Percentiles rank a stretch among this genome's conserved stretches.
phyloP scores from a whole-genome alignment of 192 early-diverging fungal species.

The Dimargaris cristalligena region DNA sequence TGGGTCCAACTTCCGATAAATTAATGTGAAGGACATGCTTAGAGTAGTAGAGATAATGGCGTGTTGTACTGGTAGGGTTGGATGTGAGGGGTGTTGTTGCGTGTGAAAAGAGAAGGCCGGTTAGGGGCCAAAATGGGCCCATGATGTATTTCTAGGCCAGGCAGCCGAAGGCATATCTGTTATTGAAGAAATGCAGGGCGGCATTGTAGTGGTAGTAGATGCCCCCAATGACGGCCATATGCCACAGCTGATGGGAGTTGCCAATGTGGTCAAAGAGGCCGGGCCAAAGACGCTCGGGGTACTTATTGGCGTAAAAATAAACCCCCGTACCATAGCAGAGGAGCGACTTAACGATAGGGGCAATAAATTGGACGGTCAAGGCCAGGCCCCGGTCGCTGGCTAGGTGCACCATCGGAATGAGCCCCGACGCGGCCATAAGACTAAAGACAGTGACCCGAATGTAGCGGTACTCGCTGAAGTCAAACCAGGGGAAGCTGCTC shows the following conservation, averaged over 20 bases:
- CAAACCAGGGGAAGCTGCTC: conserved; percentile 37
- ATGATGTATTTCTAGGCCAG: not conserved
- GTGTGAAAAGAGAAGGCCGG: no score
- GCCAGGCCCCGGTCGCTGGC: conserved; percentile 24
- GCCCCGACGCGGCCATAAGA: conserved; percentile 29
- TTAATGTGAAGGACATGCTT: no score
- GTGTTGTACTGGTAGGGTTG: no score
- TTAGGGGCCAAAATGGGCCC: not conserved
- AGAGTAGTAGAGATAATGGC: no score
- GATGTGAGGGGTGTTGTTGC: no score
- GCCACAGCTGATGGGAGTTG: conserved; percentile 44
- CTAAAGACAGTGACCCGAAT: conserved; percentile 38
- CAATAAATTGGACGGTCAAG: conserved; percentile 27
- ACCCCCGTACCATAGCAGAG: conserved; percentile 35
- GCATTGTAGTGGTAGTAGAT: conserved; percentile 46
- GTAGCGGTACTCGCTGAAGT: conserved; percentile 26
- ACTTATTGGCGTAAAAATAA: conserved; percentile 42
- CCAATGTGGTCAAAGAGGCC: conserved; percentile 40
- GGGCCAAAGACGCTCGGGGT: conserved; percentile 41
- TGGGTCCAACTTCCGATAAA: no score
- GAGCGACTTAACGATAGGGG: conserved; percentile 30
- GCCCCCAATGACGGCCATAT: conserved; percentile 39
- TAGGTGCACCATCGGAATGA: conserved; percentile 33
- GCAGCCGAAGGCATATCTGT: conserved; percentile 33
- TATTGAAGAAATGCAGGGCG: conserved; percentile 31